Percentiles rank a stretch among this genome's conserved stretches.
Conservation (phyloP, 805 yeast species). For the Komagataella ulmi region DNA sequence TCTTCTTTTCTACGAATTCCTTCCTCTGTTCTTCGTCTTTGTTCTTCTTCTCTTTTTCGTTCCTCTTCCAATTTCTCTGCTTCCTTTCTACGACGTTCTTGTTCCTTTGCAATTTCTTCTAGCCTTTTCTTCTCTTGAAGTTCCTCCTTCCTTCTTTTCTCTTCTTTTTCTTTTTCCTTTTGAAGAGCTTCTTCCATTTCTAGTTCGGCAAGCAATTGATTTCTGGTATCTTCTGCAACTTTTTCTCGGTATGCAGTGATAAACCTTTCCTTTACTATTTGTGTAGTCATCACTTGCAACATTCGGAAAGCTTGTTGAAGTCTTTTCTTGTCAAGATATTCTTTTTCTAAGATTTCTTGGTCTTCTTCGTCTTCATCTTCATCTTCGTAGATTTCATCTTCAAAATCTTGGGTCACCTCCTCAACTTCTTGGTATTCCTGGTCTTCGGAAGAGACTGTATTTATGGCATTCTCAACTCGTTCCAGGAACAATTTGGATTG, state of each 20-base stretch:
- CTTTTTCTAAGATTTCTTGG: conserved; percentile 27
- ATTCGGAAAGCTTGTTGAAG: conserved; percentile 69
- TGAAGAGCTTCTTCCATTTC: conserved; percentile 57
- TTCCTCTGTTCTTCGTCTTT: conserved; percentile 30
- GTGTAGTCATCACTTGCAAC: conserved; percentile 69
- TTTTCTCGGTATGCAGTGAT: conserved; percentile 68
- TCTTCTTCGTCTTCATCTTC: conserved; percentile 15
- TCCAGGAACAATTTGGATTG: not conserved
- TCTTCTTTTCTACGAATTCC: conserved; percentile 29
- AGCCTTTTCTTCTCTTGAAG: conserved; percentile 56
- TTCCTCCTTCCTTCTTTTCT: conserved; percentile 51
- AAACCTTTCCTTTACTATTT: conserved; percentile 61
- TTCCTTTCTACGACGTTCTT: conserved; percentile 41
- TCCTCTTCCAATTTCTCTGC: conserved; percentile 37
- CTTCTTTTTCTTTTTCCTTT: conserved; percentile 54
- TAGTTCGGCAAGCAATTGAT: conserved; percentile 48
- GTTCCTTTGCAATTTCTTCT: conserved; percentile 50
- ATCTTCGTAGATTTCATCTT: conserved; percentile 5
- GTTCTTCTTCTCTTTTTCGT: conserved; percentile 24
- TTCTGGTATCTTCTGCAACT: conserved; percentile 62
- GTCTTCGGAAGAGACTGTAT: not conserved
- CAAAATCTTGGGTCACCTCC: conserved; percentile 5
- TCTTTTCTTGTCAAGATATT: conserved; percentile 44
- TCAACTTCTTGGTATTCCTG: conserved; percentile 4
- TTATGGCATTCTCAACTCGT: conserved; percentile 6